A percentile compares a stretch with the other conserved stretches of the same genome.
phyloP scores from a whole-genome alignment of 1,284 basidiomycete genomes.

The Pisolithus thermaeus region DNA sequence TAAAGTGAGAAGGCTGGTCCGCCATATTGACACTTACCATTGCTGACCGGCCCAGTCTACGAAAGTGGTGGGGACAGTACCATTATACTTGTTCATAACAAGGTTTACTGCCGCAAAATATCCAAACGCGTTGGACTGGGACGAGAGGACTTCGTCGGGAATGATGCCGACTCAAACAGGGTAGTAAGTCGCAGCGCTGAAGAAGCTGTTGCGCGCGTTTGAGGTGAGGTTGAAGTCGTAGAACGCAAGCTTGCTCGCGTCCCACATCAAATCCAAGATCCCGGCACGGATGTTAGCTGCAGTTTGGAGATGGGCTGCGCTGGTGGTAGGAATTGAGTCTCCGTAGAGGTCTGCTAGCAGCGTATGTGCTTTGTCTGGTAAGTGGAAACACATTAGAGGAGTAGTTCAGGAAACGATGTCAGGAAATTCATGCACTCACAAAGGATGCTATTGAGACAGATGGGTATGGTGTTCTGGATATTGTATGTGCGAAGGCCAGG shows the following conservation, averaged over 20 bases:
- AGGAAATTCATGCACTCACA: constrained; percentile 42
- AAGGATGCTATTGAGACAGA: constrained; percentile 83
- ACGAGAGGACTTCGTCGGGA: constrained; percentile 60
- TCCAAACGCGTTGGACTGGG: constrained; percentile 59
- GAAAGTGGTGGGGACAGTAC: constrained; percentile 72
- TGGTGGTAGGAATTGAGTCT: constrained; percentile 38
- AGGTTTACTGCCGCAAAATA: constrained; percentile 72
- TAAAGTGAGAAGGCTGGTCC: not conserved
- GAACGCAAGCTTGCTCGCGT: constrained; percentile 74
- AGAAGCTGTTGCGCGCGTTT: constrained; percentile 57
- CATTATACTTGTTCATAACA: constrained; percentile 80
- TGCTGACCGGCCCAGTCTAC: constrained; percentile 68
- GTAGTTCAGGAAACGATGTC: not conserved
- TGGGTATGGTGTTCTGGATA: constrained; percentile 62
- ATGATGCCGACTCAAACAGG: constrained; percentile 86
- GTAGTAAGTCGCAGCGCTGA: constrained; percentile 73
- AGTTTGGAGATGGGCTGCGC: constrained; percentile 49
- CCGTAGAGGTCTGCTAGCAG: constrained; percentile 64
- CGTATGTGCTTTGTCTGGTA: constrained; percentile 56
- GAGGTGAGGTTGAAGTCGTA: constrained; percentile 81
- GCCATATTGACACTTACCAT: constrained; percentile 47
- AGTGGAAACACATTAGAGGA: not conserved
- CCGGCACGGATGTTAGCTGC: constrained; percentile 59
- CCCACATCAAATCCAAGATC: constrained; percentile 86
- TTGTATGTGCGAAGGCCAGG: constrained; percentile 69